These are phyloP conservation scores for Brassica cretica DNA, from an alignment of 345 rosid species.

Conservation along the genomic window DNA sequence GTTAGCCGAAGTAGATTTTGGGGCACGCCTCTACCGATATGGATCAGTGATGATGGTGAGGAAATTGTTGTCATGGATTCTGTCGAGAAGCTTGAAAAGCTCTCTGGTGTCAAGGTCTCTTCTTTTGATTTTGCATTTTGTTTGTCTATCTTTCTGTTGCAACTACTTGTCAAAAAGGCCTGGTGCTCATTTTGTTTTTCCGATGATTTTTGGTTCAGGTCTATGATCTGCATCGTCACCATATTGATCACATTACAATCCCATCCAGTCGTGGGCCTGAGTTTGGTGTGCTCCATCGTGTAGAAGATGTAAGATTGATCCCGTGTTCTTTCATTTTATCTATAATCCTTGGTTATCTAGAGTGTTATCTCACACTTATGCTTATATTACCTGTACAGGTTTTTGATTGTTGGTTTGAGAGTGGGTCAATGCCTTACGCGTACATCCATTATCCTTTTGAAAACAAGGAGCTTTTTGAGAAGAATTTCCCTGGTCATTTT, in stretches of 20 bases:
- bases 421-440: constrained; percentile 99
- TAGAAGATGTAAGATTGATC: constrained; percentile 74
- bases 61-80: constrained; percentile 83
- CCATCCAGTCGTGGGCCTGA: constrained; percentile 78
- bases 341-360: constrained; percentile 1
- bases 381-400: constrained; percentile 54
- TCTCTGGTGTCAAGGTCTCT: constrained; percentile 84
- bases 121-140: constrained; percentile 2
- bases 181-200: constrained; percentile 23
- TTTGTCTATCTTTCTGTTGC: constrained; percentile 6
- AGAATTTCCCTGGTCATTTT: constrained; percentile 96
- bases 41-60: constrained; percentile 87
- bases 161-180: constrained; percentile 7
- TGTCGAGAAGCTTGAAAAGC: constrained; percentile 78
- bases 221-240: constrained; percentile 89
- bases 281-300: constrained; percentile 83
- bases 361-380: constrained; percentile 7
- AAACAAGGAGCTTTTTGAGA: constrained; percentile 83
- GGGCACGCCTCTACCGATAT: constrained; percentile 98
- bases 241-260: constrained; percentile 87
- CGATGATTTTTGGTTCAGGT: constrained; percentile 50
- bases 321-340: constrained; percentile 10
- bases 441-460: constrained; percentile 98
- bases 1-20: constrained; percentile 95
- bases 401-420: constrained; percentile 99